phyloP scores from a whole-genome alignment of 495 filamentous ascomycete genomes.

The Lophium mytilinum region DNA sequence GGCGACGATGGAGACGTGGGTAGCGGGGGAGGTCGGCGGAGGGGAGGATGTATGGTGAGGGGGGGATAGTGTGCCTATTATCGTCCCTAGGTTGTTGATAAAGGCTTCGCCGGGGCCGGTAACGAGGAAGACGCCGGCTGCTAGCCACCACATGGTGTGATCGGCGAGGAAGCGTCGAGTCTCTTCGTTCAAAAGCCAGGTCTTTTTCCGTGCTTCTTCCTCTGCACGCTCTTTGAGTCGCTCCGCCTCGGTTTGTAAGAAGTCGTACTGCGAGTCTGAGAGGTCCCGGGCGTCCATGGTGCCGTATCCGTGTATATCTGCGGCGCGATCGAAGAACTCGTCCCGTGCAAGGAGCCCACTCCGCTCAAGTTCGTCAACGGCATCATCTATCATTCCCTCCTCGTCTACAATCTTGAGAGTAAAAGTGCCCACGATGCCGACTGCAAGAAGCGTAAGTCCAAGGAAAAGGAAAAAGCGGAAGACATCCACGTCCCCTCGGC shows the following conservation, averaged over 20 bases:
- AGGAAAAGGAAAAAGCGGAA: constrained; percentile 81
- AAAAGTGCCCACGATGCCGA: constrained; percentile 68
- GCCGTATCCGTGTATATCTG: constrained; percentile 42
- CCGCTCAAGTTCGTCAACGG: constrained; percentile 70
- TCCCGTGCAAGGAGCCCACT: constrained; percentile 74
- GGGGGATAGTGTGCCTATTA: constrained; percentile 77
- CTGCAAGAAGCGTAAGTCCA: constrained; percentile 51
- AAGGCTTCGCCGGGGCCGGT: constrained; percentile 92
- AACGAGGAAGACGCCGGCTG: constrained; percentile 84
- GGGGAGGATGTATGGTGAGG: constrained; percentile 37
- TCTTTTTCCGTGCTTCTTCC: constrained; percentile 67
- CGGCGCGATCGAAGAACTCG: constrained; percentile 46
- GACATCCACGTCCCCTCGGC: constrained; percentile 73
- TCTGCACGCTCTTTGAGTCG: constrained; percentile 44
- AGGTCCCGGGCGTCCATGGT: constrained; percentile 42
- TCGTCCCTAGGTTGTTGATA: constrained; percentile 92
- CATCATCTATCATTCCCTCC: constrained; percentile 73
- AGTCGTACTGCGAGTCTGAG: constrained; percentile 42
- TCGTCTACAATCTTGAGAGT: constrained; percentile 60
- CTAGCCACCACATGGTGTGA: constrained; percentile 90
- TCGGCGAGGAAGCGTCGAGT: constrained; percentile 76
- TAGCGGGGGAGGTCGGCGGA: constrained; percentile 57
- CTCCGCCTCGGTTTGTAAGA: constrained; percentile 39
- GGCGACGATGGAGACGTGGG: constrained; percentile 86
- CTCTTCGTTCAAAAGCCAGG: constrained; percentile 78